Evolutionary conservation across 768 basidiomycete species (phyloP).

Genomic region (Guyanaporus albipodus): DNA sequence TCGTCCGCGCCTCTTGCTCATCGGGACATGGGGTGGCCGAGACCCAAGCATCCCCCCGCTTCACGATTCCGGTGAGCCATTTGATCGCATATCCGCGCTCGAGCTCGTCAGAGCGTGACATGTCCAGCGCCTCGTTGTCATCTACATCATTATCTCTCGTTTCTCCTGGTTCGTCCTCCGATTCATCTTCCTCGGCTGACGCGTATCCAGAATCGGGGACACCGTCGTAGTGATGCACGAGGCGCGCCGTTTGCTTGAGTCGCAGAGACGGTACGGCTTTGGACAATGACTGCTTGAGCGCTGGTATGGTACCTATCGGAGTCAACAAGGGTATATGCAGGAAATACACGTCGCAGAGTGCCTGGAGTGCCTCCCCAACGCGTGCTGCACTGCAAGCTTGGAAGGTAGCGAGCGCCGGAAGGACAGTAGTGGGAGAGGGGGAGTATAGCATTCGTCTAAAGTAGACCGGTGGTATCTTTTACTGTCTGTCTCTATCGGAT

Average conservation of each 20-base stretch:
- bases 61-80: constrained; percentile 72
- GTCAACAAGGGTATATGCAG: constrained; percentile 26
- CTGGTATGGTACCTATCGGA: constrained; percentile 5
- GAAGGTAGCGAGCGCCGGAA: constrained; percentile 55
- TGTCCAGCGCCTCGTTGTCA: constrained; percentile 32
- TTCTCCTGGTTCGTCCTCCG: constrained; percentile 24
- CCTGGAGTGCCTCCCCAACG: constrained; percentile 40
- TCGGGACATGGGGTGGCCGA: constrained; percentile 20
- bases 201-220: constrained; percentile 78
- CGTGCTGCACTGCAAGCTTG: constrained; percentile 32
- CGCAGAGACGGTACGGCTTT: constrained; percentile 20
- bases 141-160: constrained; percentile 11
- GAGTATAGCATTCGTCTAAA: constrained; percentile 12
- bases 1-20: constrained; percentile 39
- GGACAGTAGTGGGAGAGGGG: constrained; percentile 43
- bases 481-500: constrained; percentile 6
- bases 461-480: constrained; percentile 3
- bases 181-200: constrained; percentile 62
- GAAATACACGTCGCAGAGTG: constrained; percentile 52
- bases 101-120: constrained; percentile 57
- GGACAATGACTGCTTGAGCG: constrained; percentile 17
- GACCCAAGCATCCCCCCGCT: constrained; percentile 54
- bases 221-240: constrained; percentile 40
- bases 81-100: constrained; percentile 65
- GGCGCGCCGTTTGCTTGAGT: constrained; percentile 17